Percentiles rank a stretch among this genome's conserved stretches.
Evolutionary conservation across 768 basidiomycete genomes (phyloP).

Genomic region (Pisolithus sp.): DNA sequence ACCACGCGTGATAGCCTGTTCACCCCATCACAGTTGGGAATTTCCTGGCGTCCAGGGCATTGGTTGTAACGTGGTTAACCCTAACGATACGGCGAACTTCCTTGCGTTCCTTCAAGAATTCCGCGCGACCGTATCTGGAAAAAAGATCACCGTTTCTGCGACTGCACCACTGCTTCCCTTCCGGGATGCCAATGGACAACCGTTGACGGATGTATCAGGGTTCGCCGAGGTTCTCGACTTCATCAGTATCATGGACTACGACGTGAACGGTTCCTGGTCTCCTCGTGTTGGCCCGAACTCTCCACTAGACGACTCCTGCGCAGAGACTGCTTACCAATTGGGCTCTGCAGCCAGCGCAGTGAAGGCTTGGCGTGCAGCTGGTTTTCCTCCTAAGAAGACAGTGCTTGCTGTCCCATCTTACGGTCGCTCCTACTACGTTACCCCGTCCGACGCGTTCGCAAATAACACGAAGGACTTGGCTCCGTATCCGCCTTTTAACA

Average conservation of each 20-base stretch:
- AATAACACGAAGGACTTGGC: constrained; percentile 28
- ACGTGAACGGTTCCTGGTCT: constrained; percentile 48
- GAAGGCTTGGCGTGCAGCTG: constrained; percentile 64
- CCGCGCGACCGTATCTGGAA: constrained; percentile 43
- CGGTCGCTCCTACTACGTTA: constrained; percentile 63
- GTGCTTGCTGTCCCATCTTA: constrained; percentile 79
- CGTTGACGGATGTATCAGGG: constrained; percentile 60
- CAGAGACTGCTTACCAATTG: constrained; percentile 44
- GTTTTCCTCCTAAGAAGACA: constrained; percentile 63
- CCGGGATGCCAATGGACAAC: constrained; percentile 48
- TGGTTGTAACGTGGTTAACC: constrained; percentile 56
- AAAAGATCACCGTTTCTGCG: constrained; percentile 59
- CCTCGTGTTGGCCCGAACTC: constrained; percentile 69
- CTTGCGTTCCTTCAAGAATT: constrained; percentile 69
- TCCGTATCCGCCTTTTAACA: constrained; percentile 46
- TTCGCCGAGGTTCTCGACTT: constrained; percentile 69
- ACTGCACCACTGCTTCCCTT: constrained; percentile 67
- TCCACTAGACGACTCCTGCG: constrained; percentile 74
- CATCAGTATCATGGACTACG: constrained; percentile 62
- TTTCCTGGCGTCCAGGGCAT: constrained; percentile 65
- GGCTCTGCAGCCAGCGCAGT: constrained; percentile 77
- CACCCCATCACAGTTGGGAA: constrained; percentile 63
- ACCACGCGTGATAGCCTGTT: background rate
- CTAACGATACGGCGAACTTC: constrained; percentile 68
- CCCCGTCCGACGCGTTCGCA: constrained; percentile 31